A percentile compares a stretch with the other conserved stretches of the same genome.
phyloP scores from a whole-genome alignment of 202 grass and related monocot genomes.

The Carex sylvatica region DNA sequence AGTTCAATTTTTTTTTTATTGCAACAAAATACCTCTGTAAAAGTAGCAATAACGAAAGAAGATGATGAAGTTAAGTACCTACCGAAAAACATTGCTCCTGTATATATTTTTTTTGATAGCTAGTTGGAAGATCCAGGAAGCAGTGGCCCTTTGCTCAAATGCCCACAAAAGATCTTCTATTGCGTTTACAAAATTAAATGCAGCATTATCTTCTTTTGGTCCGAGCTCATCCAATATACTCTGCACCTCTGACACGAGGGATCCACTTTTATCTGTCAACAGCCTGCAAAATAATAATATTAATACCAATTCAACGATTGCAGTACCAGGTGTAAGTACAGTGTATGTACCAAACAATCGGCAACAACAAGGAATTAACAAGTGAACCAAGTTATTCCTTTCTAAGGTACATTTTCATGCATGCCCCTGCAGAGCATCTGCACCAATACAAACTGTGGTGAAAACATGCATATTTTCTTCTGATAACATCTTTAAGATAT shows the following conservation, averaged over 20 bases:
- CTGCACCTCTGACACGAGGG: slow-evolving; percentile 49
- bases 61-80: slow-evolving; percentile 37
- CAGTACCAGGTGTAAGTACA: slow-evolving; percentile 16
- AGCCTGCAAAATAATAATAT: slow-evolving; percentile 51
- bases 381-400: not conserved
- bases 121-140: slow-evolving; percentile 82
- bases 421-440: not conserved
- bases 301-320: slow-evolving; percentile 24
- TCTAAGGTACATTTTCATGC: slow-evolving; percentile 10
- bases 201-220: slow-evolving; percentile 56
- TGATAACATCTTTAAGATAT: not conserved
- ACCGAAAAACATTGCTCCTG: slow-evolving; percentile 74
- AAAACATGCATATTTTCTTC: not conserved
- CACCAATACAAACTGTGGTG: not conserved
- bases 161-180: slow-evolving; percentile 85
- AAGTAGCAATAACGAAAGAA: not conserved
- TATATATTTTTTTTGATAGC: slow-evolving; percentile 77
- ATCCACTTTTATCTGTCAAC: slow-evolving; percentile 49
- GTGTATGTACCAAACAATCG: not conserved
- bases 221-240: slow-evolving; percentile 52
- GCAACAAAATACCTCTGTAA: not conserved
- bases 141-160: slow-evolving; percentile 80
- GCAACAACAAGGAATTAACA: not conserved
- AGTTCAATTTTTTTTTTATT: slow-evolving; percentile 6
- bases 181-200: slow-evolving; percentile 95